Conservation (phyloP, 2,329 filamentous ascomycete species). For the Paecilomyces sp. region DNA sequence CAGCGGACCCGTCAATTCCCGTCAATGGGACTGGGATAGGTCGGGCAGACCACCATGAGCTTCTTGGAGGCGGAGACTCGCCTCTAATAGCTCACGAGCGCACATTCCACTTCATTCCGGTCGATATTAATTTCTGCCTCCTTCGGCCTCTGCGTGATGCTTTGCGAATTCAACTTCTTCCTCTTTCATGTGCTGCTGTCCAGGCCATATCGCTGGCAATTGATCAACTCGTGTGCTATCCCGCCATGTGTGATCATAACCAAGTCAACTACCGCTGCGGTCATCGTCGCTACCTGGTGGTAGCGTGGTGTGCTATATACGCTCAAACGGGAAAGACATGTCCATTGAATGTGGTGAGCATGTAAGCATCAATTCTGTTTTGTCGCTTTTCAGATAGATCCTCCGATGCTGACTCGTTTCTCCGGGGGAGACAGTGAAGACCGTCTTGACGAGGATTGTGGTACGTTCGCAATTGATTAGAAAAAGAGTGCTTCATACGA, state of each 20-base stretch:
- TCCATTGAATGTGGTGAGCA: slow-evolving; percentile 48
- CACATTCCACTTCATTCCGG: background rate
- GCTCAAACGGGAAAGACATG: slow-evolving; percentile 49
- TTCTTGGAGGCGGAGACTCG: background rate
- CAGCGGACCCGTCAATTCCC: background rate
- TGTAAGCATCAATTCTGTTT: slow-evolving; percentile 22
- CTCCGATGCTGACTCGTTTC: background rate
- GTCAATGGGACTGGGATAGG: background rate
- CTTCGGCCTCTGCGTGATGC: slow-evolving; percentile 1
- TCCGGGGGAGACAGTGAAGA: background rate
- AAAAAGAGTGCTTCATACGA: background rate
- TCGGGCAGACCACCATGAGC: background rate
- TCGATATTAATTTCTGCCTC: slow-evolving; percentile 5
- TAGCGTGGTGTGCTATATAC: slow-evolving; percentile 46
- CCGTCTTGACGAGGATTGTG: slow-evolving; percentile 1
- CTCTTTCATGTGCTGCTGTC: background rate
- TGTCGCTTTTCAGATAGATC: background rate
- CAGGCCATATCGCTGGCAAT: background rate
- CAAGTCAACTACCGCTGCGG: slow-evolving; percentile 52
- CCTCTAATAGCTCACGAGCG: background rate
- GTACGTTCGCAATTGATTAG: background rate
- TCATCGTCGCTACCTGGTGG: slow-evolving; percentile 49
- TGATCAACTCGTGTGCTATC: background rate
- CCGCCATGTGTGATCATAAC: slow-evolving; percentile 52
- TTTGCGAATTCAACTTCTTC: background rate